Base-by-base conservation (phyloP, 169 alveolate species). In the Eimeria necatrix region DNA sequence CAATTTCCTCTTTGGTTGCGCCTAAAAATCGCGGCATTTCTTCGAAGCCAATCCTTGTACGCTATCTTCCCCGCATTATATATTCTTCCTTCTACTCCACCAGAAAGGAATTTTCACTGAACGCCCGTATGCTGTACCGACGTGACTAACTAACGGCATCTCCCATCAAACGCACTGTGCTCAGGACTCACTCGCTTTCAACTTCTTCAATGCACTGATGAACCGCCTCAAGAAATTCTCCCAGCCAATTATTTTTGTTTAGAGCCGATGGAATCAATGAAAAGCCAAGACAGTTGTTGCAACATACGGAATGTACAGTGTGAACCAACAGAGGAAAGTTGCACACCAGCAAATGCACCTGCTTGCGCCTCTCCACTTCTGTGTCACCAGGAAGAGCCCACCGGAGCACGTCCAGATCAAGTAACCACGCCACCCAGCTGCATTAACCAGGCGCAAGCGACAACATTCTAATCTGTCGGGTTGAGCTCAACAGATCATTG, bases 361-460 rank as follows among this genome's bases (percentile, higher is more conserved):
- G 91, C 91, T 32, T 53, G 60, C 78, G 46, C 61, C 91, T 41
- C 78, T 84, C 91, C 46, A 32, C 91, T 10, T 84, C 59, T 22
- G 91, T 84, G 78, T 84, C 60, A 22, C 78, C 91, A 48, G 91
- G 52, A 0, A 84, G 16, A 46, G 78, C n/a, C 91, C 91, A 84
- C 4, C 91, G 91, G 26, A 84, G 91, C 24, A 10, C 91, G 78
- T 53, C 71, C 78, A 84, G 59, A 24, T 84, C 91, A 22, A 83
- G 26, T n/a, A 83, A 6, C 91, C 91, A 83, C n/a, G 74, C 91
- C 4, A 83, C 91, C 91, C 91, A 83, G 24, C 91, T 83, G 91
- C 53, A 24, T 2, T 18, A 56, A 60, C 20, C 74, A 56, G 26
- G 18, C 32, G 64, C 59, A 8, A 68, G 41, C 41, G 41, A 32